Conservation (phyloP, 176 grass and related monocot genomes). For the Typha latifolia region DNA sequence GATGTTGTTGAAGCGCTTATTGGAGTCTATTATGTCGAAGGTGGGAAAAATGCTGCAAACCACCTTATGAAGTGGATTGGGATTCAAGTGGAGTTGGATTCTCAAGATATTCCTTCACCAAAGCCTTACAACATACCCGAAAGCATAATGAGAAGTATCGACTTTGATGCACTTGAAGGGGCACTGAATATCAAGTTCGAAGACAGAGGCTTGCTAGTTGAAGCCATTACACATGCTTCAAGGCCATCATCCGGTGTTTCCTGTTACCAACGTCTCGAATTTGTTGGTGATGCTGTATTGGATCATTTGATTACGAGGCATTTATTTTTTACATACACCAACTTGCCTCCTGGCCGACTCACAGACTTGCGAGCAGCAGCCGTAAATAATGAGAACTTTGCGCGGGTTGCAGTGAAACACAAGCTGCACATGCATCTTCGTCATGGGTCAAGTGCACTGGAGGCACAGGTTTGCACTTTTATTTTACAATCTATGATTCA, state of each 20-base stretch:
- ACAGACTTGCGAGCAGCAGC: slow-evolving; percentile 92
- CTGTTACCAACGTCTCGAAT: slow-evolving; percentile 95
- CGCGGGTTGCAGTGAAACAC: slow-evolving; percentile 80
- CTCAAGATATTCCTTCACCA: slow-evolving; percentile 47
- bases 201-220: slow-evolving; percentile 70
- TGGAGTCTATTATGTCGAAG: slow-evolving; percentile 90
- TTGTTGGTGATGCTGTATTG: slow-evolving; percentile 97
- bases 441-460: slow-evolving; percentile 89
- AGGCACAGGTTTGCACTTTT: slow-evolving; percentile 61
- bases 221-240: slow-evolving; percentile 94
- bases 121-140: slow-evolving; percentile 88
- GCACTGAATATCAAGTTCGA: slow-evolving; percentile 56
- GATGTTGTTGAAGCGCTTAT: slow-evolving; percentile 98
- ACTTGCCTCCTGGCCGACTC: slow-evolving; percentile 86
- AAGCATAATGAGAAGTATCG: slow-evolving; percentile 66
- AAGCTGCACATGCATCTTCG: slow-evolving; percentile 83
- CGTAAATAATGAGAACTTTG: slow-evolving; percentile 99
- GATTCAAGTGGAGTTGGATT: slow-evolving; percentile 79
- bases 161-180: slow-evolving; percentile 79
- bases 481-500: background rate
- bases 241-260: slow-evolving; percentile 91
- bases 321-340: slow-evolving; percentile 89
- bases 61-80: slow-evolving; percentile 98
- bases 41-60: slow-evolving; percentile 87
- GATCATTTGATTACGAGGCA: slow-evolving; percentile 92